These are phyloP conservation scores for Penicillium longicatenatum DNA, from an alignment of 495 filamentous ascomycete genomes.

Conservation along the genomic window DNA sequence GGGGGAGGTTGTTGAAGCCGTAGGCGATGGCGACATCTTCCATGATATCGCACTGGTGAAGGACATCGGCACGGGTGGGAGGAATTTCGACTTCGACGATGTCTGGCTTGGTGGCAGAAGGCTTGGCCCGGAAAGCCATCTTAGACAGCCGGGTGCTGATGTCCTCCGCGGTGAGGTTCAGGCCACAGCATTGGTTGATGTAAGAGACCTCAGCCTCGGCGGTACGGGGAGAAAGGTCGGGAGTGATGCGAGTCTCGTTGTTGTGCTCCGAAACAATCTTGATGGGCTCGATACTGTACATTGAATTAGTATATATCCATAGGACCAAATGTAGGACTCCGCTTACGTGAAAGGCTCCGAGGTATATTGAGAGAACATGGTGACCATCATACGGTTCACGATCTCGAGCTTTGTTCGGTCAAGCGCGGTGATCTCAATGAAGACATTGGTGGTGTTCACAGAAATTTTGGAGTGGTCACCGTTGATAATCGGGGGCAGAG, in stretches of 20 bases:
- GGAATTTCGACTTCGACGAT: constrained; percentile 80
- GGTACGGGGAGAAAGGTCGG: constrained; percentile 72
- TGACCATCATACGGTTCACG: constrained; percentile 89
- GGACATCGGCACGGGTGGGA: constrained; percentile 86
- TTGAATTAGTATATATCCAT: neutral
- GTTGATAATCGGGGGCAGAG: constrained; percentile 97
- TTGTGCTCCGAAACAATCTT: constrained; percentile 93
- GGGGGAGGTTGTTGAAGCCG: constrained; percentile 92
- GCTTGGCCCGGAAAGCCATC: constrained; percentile 81
- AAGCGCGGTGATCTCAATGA: constrained; percentile 97
- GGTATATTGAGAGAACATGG: constrained; percentile 96
- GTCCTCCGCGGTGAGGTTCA: constrained; percentile 67
- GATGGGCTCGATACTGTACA: constrained; percentile 75
- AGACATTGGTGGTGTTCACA: constrained; percentile 83
- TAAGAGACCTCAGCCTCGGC: constrained; percentile 86
- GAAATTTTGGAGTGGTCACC: constrained; percentile 94
- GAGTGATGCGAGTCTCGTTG: constrained; percentile 72
- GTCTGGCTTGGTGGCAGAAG: constrained; percentile 63
- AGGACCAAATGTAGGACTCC: neutral
- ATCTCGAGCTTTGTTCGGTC: constrained; percentile 97
- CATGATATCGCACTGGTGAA: constrained; percentile 98
- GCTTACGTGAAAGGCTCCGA: constrained; percentile 77
- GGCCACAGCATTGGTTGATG: constrained; percentile 87
- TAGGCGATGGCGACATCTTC: constrained; percentile 95
- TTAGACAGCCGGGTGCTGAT: constrained; percentile 77